Evolutionary conservation across 768 basidiomycete genomes (phyloP).

Genomic region (Cystobasidiopsis lactophilus): DNA sequence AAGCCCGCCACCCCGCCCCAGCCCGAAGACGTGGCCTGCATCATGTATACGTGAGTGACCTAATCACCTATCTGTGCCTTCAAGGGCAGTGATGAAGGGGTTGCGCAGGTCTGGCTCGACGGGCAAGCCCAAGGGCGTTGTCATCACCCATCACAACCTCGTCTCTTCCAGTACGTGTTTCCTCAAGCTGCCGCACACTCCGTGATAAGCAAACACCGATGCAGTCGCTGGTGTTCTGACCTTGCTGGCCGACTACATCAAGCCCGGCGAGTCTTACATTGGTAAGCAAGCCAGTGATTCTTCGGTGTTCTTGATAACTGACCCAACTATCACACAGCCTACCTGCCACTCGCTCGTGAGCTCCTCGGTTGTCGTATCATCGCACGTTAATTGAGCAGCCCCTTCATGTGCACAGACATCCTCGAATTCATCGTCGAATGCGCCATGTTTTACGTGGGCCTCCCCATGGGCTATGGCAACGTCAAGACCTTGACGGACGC

Average conservation of each 20-base stretch:
- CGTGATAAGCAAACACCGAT: constrained; percentile 1
- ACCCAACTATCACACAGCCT: constrained; percentile 38
- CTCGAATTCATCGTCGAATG: constrained; percentile 88
- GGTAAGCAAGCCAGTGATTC: constrained; percentile 1
- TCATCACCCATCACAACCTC: constrained; percentile 68
- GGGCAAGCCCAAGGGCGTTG: constrained; percentile 82
- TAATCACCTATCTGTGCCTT: not conserved
- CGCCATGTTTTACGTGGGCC: constrained; percentile 46
- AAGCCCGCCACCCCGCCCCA: constrained; percentile 34
- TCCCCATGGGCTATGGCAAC: constrained; percentile 69
- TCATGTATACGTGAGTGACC: constrained; percentile 48
- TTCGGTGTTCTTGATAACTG: not conserved
- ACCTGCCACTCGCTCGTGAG: constrained; percentile 54
- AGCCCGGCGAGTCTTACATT: constrained; percentile 34
- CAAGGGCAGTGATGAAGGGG: constrained; percentile 1
- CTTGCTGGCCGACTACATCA: constrained; percentile 38
- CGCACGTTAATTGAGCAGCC: no score
- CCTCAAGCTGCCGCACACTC: not conserved
- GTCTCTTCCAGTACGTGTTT: constrained; percentile 36
- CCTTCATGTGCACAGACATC: constrained; percentile 36
- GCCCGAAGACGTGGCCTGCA: constrained; percentile 36
- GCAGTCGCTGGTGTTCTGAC: constrained; percentile 50
- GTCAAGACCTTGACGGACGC: constrained; percentile 91
- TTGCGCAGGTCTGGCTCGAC: constrained; percentile 43
- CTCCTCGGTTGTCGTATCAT: not conserved